Base-by-base conservation (phyloP, 1,139 yeast genomes). In the Zygosaccharomyces pseudobailii region DNA sequence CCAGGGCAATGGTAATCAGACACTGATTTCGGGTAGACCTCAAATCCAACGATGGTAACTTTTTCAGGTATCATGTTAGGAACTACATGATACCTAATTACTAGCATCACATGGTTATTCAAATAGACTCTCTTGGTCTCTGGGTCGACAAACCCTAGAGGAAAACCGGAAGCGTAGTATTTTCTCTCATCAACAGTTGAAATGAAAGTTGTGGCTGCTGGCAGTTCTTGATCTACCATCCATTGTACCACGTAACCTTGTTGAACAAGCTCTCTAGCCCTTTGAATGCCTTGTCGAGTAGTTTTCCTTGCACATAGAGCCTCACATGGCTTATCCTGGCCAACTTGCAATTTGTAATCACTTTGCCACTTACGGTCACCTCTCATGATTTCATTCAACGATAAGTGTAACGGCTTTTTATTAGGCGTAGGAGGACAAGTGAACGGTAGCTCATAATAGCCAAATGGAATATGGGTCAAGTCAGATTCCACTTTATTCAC, bases 151-250 rank as follows among this genome's bases (percentile, higher is more conserved):
- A 78, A 83, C 0, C 97, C 97, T 40, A 89, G 64, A 1, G 95
- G 90, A 68, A 88, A 89, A 1, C 96, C 97, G 2, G 95, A 81
- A 4, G 89, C 86, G 58, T 88, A 88, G 65, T 84, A 86, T 61
- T 87, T 84, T 50, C 72, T 73, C 36, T 77, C 71, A 36, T 75
- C 76, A 40, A 76, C 79, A 4, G 80, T 74, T 6, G 86, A 80
- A 31, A 83, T 79, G 60, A 84, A 86, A 0, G 95, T 86, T 4
- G 96, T 87, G 3, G 96, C 94, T 3, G 94, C 95, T 0, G 96
- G 96, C 35, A 89, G 69, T 31, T 59, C 65, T 19, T 84, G 88
- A 68, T 89, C 96, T 20, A 88, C 73, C 37, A 79, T 68, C 96
- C 96, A 89, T 61, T 88, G 92, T 9, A 78, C 89, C 44, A 83